Evolutionary conservation across 495 filamentous ascomycete species (phyloP), one percentile per base, ranked within the genome.

Genomic region (Neurospora pannonica): DNA sequence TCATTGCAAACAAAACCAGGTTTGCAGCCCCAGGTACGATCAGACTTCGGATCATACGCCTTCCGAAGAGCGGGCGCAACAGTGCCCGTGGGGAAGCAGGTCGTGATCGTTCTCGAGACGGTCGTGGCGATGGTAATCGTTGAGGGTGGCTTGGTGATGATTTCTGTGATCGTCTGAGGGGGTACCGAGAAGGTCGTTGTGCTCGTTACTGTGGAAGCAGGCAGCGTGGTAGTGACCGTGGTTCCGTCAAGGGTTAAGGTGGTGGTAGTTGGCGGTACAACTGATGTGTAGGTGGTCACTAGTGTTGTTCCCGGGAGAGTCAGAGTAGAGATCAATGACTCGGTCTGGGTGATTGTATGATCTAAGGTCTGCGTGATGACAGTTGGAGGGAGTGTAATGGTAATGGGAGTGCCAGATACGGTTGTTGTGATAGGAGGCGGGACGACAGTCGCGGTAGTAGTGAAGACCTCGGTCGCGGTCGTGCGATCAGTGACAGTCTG

Each of bases 1-100:
- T 81, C 79, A 48, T 80, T 81, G 80, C 92, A 94, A 28, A 93
- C 81, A 17, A 75, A 89, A 2, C 91, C 91, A 11, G 92, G 89
- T 10, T 80, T 71, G 75, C 92, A 93, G 39, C 91, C 91, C 85
- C 85, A 90, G 2, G 85, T 86, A 40, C 77, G 79, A 48, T 88
- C 81, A 5, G 81, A 82, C 1, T 70, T 38, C 0, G 17, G 19
- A 39, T 36, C 42, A 19, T 36, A 34, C 24, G 24, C 17, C 62
- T 21, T 34, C 17, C 10, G 72, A 71, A 38, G 43, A 5, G 38
- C 9, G 39, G 34, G 39, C 62, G 71, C 74, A 37, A 36, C 77
- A 37, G 24, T 79, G 2, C 78, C 80, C 21, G 81, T 79, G 0
- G 77, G 72, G 5, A 80, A 69, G 72, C 84, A 85, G 7, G 78